Conservation (phyloP, 2,329 filamentous ascomycete genomes). For the Phialophora verrucosa region DNA sequence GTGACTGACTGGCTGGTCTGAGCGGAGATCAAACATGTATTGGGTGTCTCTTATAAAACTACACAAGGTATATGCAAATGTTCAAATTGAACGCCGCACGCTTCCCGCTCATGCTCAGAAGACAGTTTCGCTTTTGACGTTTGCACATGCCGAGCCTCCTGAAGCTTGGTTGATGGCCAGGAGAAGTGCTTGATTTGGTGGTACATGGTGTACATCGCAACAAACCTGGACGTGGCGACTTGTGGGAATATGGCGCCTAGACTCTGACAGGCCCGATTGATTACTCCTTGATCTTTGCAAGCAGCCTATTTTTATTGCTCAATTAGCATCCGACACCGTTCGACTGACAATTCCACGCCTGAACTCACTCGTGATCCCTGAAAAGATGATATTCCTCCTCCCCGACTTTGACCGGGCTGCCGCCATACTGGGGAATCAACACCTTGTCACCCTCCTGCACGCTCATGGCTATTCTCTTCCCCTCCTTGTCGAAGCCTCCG, state of each 20-base stretch:
- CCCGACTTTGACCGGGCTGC: conserved; percentile 93
- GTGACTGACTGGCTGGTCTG: conserved; percentile 6
- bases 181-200: conserved; percentile 20
- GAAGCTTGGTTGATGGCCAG: conserved; percentile 11
- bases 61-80: conserved; percentile 31
- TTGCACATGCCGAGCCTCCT: conserved; percentile 17
- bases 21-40: conserved; percentile 33
- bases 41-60: conserved; percentile 25
- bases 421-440: conserved; percentile 95
- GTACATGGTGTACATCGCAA: conserved; percentile 34
- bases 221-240: neutral
- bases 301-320: conserved; percentile 66
- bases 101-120: conserved; percentile 28
- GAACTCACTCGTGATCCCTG: conserved; percentile 93
- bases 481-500: conserved; percentile 83
- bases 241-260: neutral
- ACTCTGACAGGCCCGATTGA: conserved; percentile 38
- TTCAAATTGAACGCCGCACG: conserved; percentile 21
- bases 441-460: conserved; percentile 87
- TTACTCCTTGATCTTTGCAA: conserved; percentile 99
- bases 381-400: conserved; percentile 96
- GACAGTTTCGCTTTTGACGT: conserved; percentile 12
- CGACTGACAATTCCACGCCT: too few species aligned
- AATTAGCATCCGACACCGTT: conserved; percentile 4
- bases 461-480: conserved; percentile 83